A percentile compares a stretch with the other conserved stretches of the same genome.
Conservation (phyloP, 768 basidiomycete genomes). For the Neoboletus brunneissimus region DNA sequence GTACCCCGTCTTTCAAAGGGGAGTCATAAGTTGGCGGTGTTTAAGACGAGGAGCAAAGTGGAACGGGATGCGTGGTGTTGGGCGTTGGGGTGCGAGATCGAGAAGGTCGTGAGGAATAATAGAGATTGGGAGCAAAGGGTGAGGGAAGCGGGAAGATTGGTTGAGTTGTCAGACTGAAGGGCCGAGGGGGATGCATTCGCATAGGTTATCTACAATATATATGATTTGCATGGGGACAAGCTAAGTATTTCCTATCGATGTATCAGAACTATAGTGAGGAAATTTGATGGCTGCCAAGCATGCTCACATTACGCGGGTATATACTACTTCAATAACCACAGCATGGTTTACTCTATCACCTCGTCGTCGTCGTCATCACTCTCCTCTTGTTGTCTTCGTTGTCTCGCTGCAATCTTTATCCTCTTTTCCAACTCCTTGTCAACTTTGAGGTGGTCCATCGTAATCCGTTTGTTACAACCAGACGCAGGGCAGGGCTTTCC, state of each 20-base stretch:
- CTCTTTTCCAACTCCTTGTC: slow-evolving; percentile 62
- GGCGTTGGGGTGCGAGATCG: slow-evolving; percentile 89
- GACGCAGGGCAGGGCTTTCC: slow-evolving; percentile 63
- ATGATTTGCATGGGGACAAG: neutral
- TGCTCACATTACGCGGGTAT: slow-evolving; percentile 14
- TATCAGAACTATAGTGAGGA: neutral
- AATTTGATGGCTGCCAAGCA: neutral
- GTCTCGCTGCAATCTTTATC: slow-evolving; percentile 53
- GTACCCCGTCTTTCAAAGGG: slow-evolving; percentile 50
- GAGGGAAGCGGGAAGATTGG: slow-evolving; percentile 61
- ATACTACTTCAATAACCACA: neutral
- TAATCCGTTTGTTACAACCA: slow-evolving; percentile 65
- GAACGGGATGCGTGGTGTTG: slow-evolving; percentile 96
- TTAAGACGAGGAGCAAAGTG: slow-evolving; percentile 74
- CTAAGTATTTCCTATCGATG: neutral
- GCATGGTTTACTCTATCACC: slow-evolving; percentile 50
- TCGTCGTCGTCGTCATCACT: slow-evolving; percentile 39
- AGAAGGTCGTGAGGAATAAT: slow-evolving; percentile 65
- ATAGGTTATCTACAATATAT: neutral
- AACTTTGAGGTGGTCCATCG: slow-evolving; percentile 45
- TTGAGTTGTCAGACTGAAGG: slow-evolving; percentile 28
- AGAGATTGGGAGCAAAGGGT: slow-evolving; percentile 62
- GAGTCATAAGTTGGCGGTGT: slow-evolving; percentile 61
- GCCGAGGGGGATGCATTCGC: neutral
- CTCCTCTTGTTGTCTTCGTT: slow-evolving; percentile 39